Evolutionary conservation across 768 basidiomycete species (phyloP).

Genomic region (Mrakia hoshinonis): DNA sequence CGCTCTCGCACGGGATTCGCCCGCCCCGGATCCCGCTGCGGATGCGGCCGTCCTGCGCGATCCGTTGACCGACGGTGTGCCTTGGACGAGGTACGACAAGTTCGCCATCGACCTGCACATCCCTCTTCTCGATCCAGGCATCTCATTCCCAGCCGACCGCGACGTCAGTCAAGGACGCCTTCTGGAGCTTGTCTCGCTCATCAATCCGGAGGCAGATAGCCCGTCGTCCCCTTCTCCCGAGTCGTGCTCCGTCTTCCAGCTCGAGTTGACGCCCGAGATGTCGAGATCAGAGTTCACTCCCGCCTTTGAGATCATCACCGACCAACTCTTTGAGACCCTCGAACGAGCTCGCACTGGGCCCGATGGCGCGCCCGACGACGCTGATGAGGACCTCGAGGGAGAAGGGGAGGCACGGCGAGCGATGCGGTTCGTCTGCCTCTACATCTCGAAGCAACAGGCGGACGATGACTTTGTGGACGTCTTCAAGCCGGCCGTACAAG

Average conservation of each 20-base stretch:
- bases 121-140: constrained; percentile 37
- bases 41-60: background rate
- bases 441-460: constrained; percentile 47
- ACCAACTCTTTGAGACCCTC: constrained; percentile 47
- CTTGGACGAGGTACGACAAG: constrained; percentile 38
- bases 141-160: constrained; percentile 35
- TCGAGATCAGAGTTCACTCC: constrained; percentile 45
- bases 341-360: constrained; percentile 38
- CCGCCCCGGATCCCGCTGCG: background rate
- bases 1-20: too few relatives aligned
- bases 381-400: constrained; percentile 30
- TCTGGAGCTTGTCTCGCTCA: constrained; percentile 49
- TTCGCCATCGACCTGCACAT: constrained; percentile 40
- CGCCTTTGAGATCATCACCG: constrained; percentile 43
- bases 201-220: constrained; percentile 37
- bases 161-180: constrained; percentile 57
- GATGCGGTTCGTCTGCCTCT: constrained; percentile 45
- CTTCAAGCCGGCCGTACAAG: constrained; percentile 42
- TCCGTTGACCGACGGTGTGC: constrained; percentile 30
- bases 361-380: constrained; percentile 33
- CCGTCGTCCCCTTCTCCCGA: constrained; percentile 36
- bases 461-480: constrained; percentile 38
- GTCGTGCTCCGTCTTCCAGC: constrained; percentile 33
- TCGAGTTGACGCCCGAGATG: constrained; percentile 43
- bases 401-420: constrained; percentile 28